phyloP scores from a whole-genome alignment of 495 filamentous ascomycete species.

The Corynascus novoguineensis region DNA sequence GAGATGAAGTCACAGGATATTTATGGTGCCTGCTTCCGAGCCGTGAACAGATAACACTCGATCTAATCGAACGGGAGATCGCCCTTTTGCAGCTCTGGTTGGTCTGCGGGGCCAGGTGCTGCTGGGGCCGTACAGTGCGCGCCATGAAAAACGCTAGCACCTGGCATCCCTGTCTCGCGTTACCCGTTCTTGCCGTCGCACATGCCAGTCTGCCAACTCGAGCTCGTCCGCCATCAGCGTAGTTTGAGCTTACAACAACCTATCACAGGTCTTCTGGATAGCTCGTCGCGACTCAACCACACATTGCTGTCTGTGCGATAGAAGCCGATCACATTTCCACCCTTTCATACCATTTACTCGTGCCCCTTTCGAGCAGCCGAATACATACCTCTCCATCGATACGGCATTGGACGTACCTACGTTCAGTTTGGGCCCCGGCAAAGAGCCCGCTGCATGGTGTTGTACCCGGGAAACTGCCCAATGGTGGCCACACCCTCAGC shows the following conservation, averaged over 20 bases:
- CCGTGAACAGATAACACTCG: neutral
- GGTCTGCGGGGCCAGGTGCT: neutral
- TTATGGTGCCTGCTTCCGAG: too few species aligned
- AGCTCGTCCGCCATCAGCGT: too few species aligned
- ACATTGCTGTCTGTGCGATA: neutral
- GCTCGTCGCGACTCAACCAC: too few species aligned
- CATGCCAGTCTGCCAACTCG: too few species aligned
- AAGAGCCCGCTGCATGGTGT: conserved; percentile 14
- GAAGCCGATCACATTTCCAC: neutral
- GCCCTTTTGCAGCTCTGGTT: neutral
- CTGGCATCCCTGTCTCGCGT: neutral
- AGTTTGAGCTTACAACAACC: neutral
- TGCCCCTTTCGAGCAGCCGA: neutral
- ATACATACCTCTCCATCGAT: neutral
- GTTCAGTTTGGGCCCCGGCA: neutral
- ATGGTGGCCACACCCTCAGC: conserved; percentile 23
- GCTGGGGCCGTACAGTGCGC: neutral
- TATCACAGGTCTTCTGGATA: conserved; percentile 1
- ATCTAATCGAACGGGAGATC: neutral
- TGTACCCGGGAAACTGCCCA: conserved; percentile 12
- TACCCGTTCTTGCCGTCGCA: too few species aligned
- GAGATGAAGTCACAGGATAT: too few species aligned
- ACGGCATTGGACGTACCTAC: neutral
- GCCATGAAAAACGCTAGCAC: neutral
- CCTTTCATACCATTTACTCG: too few species aligned